phyloP scores from a whole-genome alignment of 1,284 basidiomycete species.

The Tilletia walkeri region DNA sequence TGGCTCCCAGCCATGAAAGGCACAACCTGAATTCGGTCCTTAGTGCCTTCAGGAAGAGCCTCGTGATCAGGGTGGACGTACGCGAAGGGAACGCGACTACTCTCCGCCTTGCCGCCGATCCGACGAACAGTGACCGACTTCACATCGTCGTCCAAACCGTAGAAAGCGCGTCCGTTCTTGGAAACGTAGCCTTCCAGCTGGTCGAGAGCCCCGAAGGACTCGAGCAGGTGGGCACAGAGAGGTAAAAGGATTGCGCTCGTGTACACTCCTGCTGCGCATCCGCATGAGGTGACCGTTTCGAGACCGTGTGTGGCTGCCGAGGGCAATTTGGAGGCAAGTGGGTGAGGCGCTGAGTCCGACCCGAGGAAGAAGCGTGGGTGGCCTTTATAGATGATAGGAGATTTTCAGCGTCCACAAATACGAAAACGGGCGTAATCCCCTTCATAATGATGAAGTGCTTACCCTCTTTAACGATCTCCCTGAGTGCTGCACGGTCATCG shows the following conservation, averaged over 20 bases:
- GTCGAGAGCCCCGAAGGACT: conserved; percentile 52
- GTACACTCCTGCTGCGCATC: conserved; percentile 54
- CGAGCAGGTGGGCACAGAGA: conserved; percentile 53
- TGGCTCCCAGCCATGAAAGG: conserved; percentile 89
- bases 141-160: conserved; percentile 32
- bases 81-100: conserved; percentile 38
- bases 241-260: conserved; percentile 52
- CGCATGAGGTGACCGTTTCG: conserved; percentile 32
- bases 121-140: conserved; percentile 32
- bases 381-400: conserved; percentile 59
- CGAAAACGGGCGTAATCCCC: neutral
- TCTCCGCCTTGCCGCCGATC: conserved; percentile 7
- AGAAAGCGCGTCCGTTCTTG: conserved; percentile 49
- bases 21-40: conserved; percentile 63
- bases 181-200: conserved; percentile 47
- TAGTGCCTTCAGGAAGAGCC: conserved; percentile 30
- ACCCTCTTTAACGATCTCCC: conserved; percentile 67
- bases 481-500: conserved; percentile 80
- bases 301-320: conserved; percentile 44
- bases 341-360: conserved; percentile 94
- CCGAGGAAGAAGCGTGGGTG: conserved; percentile 97
- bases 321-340: conserved; percentile 73
- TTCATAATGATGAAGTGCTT: conserved; percentile 18
- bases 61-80: conserved; percentile 39
- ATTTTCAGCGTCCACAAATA: neutral